Conservation (phyloP, 1,284 basidiomycete genomes). For the Thecaphora thlaspeos region DNA sequence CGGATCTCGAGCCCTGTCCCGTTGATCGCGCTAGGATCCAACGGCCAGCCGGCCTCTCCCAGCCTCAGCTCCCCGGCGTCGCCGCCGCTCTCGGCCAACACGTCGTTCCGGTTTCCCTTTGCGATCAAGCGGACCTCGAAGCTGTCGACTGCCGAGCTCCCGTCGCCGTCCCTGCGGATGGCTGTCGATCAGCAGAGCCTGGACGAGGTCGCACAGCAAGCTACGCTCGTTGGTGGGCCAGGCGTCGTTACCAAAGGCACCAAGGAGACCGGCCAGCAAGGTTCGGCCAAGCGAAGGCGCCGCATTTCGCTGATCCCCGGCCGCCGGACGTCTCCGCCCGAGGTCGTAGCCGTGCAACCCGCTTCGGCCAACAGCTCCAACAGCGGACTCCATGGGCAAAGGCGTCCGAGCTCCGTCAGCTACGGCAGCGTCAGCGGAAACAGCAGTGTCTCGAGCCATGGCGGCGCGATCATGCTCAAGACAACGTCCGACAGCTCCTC, state of each 20-base stretch:
- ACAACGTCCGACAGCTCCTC: slow-evolving; percentile 22
- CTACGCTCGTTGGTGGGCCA: too few species aligned
- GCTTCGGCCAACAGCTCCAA: background rate
- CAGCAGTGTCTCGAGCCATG: slow-evolving; percentile 34
- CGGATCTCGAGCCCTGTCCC: slow-evolving; percentile 3
- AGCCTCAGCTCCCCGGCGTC: slow-evolving; percentile 9
- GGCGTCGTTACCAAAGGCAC: slow-evolving; percentile 17
- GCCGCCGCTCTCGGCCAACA: slow-evolving; percentile 6
- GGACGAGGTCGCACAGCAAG: too few species aligned
- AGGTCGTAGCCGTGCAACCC: slow-evolving; percentile 1
- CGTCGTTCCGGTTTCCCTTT: slow-evolving; percentile 41
- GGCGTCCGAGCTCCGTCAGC: slow-evolving; percentile 39
- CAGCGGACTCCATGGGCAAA: slow-evolving; percentile 5
- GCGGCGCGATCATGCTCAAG: slow-evolving; percentile 10
- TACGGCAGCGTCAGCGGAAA: slow-evolving; percentile 33
- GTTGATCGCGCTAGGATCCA: background rate
- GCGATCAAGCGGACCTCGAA: slow-evolving; percentile 30
- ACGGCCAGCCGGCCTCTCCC: slow-evolving; percentile 6
- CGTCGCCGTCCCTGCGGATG: slow-evolving; percentile 1
- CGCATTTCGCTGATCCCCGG: slow-evolving; percentile 36
- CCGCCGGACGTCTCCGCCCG: slow-evolving; percentile 26
- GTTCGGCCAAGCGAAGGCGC: slow-evolving; percentile 12
- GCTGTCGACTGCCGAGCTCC: slow-evolving; percentile 10
- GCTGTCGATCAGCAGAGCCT: background rate
- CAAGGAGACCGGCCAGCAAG: background rate